Base-by-base conservation (phyloP, 176 grass and related monocot genomes). In the Canna indica region DNA sequence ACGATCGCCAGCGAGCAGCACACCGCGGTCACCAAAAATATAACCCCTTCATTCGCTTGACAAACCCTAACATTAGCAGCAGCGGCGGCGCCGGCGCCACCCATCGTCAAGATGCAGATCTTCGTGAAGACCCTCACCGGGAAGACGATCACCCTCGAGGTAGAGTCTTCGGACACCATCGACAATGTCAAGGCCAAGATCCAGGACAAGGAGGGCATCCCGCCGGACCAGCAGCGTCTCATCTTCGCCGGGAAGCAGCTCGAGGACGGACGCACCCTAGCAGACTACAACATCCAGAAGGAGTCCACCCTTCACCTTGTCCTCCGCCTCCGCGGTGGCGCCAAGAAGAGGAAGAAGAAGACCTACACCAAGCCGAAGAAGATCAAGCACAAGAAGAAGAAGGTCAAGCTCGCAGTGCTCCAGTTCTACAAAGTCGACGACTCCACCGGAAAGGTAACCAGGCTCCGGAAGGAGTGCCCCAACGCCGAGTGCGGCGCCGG, bases 321-420 rank as follows among this genome's bases (percentile, higher is more conserved):
- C 0, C 80, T 52, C 60, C 82, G 87, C 64, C 87, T 90, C 64
- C 80, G 86, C 18, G 82, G 87, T 0, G 87, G 87, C 76, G 87
- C 87, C 64, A 89, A 85, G 79, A 89, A 90, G 83, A 79, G 87
- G 46, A 90, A 90, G 87, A 90, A 90, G 83, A 90, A 90, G 73
- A 83, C 83, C 13, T 90, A 85, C 80, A 90, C 82, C 80, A 85
- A 90, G 76, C 87, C 83, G 27, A 90, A 90, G 80, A 90, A 90
- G 83, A 56, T 74, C 13, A 90, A 90, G 83, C 87, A 90, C 80
- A 90, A 90, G 80, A 83, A 85, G 48, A 83, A 85, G 79, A 89
- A 85, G 86, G 86, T 89, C 47, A 89, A 89, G 79, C 86, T 89
- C 69, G 76, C 86, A 56, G 68, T 85, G 15, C 86, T 89, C 12